phyloP scores from a whole-genome alignment of 148 eudicot genomes.

The Drosera capensis region DNA sequence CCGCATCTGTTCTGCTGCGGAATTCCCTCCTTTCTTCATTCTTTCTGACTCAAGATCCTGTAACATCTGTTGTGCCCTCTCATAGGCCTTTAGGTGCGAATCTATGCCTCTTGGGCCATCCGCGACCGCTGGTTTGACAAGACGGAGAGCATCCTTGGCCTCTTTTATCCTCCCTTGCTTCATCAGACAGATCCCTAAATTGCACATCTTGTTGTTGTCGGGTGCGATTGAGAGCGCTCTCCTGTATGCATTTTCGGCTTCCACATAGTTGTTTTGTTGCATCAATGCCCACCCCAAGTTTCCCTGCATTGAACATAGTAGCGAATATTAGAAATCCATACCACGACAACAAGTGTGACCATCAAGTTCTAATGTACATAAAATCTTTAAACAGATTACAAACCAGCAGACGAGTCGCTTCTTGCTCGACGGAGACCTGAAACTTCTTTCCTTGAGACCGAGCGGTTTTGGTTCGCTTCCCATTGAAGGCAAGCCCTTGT shows the following conservation, averaged over 20 bases:
- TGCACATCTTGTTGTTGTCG: conserved; percentile 97
- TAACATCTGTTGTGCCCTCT: conserved; percentile 93
- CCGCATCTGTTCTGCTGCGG: conserved; percentile 56
- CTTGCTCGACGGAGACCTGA: conserved; percentile 95
- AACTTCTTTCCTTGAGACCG: conserved; percentile 94
- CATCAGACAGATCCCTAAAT: conserved; percentile 86
- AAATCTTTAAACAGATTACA: no score
- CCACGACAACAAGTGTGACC: no score
- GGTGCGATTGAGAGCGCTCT: conserved; percentile 74
- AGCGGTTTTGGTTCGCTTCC: conserved; percentile 85
- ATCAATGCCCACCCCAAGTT: conserved; percentile 95
- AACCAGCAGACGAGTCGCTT: conserved; percentile 88
- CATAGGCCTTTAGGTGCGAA: conserved; percentile 93
- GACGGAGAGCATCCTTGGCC: conserved; percentile 65
- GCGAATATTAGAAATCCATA: no score
- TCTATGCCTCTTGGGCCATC: conserved; percentile 89
- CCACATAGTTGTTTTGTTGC: conserved; percentile 81
- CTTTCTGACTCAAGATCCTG: conserved; percentile 72
- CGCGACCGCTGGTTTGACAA: conserved; percentile 59
- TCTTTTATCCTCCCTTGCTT: conserved; percentile 80
- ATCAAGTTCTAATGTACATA: no score
- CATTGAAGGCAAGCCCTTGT: conserved; percentile 91
- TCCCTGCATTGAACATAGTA: conserved; percentile 59
- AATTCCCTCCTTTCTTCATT: conserved; percentile 55
- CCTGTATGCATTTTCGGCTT: conserved; percentile 91